Conservation (phyloP, 352 stramenopile species). For the Globisporangium ultimum region DNA sequence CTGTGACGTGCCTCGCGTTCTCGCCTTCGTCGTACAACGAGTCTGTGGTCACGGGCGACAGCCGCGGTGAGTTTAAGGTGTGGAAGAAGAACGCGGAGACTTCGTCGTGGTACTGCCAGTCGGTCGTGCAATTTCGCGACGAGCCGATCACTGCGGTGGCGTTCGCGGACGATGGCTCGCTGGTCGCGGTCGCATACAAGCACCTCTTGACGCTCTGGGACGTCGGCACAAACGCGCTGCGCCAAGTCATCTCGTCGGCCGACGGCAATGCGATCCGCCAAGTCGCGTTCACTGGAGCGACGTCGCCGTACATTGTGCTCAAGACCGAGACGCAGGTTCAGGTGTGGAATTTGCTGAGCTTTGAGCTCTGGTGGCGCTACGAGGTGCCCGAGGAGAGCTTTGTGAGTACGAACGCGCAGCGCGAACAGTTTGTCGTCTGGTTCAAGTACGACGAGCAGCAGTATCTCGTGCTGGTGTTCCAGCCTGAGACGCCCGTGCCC, state of each 20-base stretch:
- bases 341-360: constrained; percentile 70
- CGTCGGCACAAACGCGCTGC: constrained; percentile 64
- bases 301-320: constrained; percentile 61
- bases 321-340: constrained; percentile 57
- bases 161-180: constrained; percentile 73
- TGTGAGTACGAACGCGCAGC: constrained; percentile 28
- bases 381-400: constrained; percentile 33
- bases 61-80: constrained; percentile 74
- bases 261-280: constrained; percentile 50
- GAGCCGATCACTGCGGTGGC: constrained; percentile 60
- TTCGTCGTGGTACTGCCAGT: constrained; percentile 72
- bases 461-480: constrained; percentile 51
- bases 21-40: constrained; percentile 37
- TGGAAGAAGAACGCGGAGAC: constrained; percentile 51
- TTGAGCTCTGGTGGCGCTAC: constrained; percentile 74
- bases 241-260: constrained; percentile 64
- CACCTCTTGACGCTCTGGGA: constrained; percentile 86
- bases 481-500: constrained; percentile 44
- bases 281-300: constrained; percentile 56
- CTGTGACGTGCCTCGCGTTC: constrained; percentile 54
- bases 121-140: constrained; percentile 74
- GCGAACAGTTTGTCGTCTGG: constrained; percentile 53
- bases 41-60: constrained; percentile 62
- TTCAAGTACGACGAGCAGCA: constrained; percentile 23
- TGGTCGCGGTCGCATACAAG: constrained; percentile 82